Base-by-base conservation (phyloP, 345 rosid species). In the Gossypium mustelinum region DNA sequence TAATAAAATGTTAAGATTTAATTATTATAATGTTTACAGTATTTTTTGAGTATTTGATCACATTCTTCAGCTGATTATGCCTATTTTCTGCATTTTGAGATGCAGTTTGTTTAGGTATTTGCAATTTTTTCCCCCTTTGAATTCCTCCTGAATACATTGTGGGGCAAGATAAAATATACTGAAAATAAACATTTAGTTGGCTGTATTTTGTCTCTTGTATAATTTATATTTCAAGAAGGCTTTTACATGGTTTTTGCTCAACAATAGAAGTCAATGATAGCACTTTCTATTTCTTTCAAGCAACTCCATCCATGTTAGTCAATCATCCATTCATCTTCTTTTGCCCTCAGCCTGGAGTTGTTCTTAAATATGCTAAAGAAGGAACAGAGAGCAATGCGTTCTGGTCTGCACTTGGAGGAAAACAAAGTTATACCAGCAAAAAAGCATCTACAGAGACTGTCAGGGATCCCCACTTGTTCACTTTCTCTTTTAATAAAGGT, bases 391-490 rank as follows among this genome's bases (percentile, higher is more conserved):
- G 89, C 84, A 91, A 97, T 27, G 76, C 97, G 73, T 96, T 96
- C 83, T 96, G 99, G 99, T 86, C 77, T 86, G 89, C 98, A 73
- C 93, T 96, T 79, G 99, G 99, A 77, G 99, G 98, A 51, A 96
- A 96, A 85, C 98, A 96, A 84, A 86, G 83, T 80, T 90, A 89
- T 88, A 87, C 85, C 75, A 88, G 92, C 85, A 88, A 89, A 85
- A 90, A 87, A 62, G 81, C 79, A 78, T 77, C 93, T 78, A 74
- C 80, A 11, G 95, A 93, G 80, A 80, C 69, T 78, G 77, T 84
- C 79, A 88, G 97, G 77, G 99, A 96, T 78, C 97, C 98, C 62
- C 99, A 92, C 78, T 78, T 96, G 85, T 96, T 90, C 84, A 76
- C 90, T 25, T 84, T 85, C 81, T 86, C 93, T 68, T 73, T 90